Evolutionary conservation across 1,139 yeast species (phyloP), one percentile per base, ranked within the genome.

Genomic region (Kurtzmaniella natalensis): DNA sequence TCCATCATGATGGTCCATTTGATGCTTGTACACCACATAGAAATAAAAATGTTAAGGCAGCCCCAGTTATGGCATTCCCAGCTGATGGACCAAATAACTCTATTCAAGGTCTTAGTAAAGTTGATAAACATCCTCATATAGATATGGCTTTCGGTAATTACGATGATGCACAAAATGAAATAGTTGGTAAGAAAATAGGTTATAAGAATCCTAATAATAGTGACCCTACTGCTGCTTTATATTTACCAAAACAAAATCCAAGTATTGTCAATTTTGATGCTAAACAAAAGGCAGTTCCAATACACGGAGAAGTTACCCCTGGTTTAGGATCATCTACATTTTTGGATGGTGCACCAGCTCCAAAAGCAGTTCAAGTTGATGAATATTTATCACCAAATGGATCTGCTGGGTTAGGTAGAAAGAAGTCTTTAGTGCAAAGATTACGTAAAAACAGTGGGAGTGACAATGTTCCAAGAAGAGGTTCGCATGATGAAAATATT

Each of bases 1-100:
- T 92, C 71, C 98, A 92, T 59, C 98, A 92, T 57, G 98, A 92
- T 59, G 98, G 98, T 10, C 98, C 98, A 13, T 92, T 92, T 57
- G 98, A 92, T 58, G 98, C 98, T 2, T 89, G 97, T 59, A 84
- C 94, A 5, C 97, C 98, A 5, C 95, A 86, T 58, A 80, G 97
- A 57, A 92, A 92, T 62, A 85, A 84, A 61, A 76, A 83, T 53
- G 65, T 64, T 19, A 81, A 78, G 54, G 78, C 77, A 28, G 95
- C 96, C 0, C 98, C 98, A 3, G 96, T 92, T 18, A 70, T 80
- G 65, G 98, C 98, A 1, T 92, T 88, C 70, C 96, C 96, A 2
- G 83, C 74, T 5, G 95, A 89, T 61, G 96, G 97, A 0, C 96
- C 97, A 40, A 92, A 89, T 59, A 86, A 78, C 54, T 76, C 94